Evolutionary conservation across 371 early-diverging fungal species (phyloP).

Genomic region (Entomophthora muscae): DNA sequence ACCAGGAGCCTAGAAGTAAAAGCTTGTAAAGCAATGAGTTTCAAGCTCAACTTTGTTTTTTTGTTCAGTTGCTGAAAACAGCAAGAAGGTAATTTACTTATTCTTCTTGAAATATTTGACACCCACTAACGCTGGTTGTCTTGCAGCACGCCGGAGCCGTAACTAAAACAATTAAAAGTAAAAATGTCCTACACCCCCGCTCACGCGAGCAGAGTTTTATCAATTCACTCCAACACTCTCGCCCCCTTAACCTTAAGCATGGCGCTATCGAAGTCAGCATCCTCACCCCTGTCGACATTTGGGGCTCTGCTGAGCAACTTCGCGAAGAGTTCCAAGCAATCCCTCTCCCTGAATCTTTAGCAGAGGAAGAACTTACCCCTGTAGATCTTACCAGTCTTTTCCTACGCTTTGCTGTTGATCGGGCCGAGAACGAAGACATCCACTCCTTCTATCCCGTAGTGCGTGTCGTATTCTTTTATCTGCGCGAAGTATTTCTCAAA

Average conservation of each 20-base stretch:
- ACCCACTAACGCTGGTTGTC: too few relatives aligned
- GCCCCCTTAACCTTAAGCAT: conserved; percentile 67
- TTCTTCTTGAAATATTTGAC: too few relatives aligned
- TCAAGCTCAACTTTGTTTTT: too few relatives aligned
- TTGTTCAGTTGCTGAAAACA: too few relatives aligned
- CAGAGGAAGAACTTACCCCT: conserved; percentile 33
- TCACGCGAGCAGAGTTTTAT: neutral
- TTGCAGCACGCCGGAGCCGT: too few relatives aligned
- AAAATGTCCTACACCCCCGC: neutral
- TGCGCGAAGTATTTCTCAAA: conserved; percentile 51
- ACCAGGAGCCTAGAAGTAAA: too few relatives aligned
- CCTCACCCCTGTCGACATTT: too few relatives aligned
- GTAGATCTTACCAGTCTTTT: conserved; percentile 58
- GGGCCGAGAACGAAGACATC: conserved; percentile 29
- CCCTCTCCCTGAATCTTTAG: conserved; percentile 17
- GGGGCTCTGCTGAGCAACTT: too few relatives aligned
- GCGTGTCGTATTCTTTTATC: conserved; percentile 55
- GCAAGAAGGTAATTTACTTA: too few relatives aligned
- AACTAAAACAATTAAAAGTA: neutral
- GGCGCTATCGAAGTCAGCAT: too few relatives aligned
- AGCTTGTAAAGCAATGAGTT: too few relatives aligned
- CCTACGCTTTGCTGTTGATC: conserved; percentile 43
- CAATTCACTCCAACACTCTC: conserved; percentile 15
- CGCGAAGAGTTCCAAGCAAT: conserved; percentile 33
- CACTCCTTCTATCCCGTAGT: conserved; percentile 41